phyloP scores from a whole-genome alignment of 352 stramenopile genomes.

The Phytophthora lateralis region DNA sequence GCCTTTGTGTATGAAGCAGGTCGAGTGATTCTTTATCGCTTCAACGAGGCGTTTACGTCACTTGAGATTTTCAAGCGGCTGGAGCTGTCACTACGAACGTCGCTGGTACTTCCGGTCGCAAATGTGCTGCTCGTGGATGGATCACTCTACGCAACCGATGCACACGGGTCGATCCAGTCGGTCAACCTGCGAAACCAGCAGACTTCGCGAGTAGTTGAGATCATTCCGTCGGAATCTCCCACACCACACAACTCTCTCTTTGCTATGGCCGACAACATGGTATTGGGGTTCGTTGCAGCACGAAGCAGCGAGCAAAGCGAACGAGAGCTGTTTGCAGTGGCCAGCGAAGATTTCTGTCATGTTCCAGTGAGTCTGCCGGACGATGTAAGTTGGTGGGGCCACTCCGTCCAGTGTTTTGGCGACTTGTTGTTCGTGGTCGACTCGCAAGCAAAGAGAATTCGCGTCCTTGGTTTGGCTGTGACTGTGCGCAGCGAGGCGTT shows the following conservation, averaged over 20 bases:
- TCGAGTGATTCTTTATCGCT: conserved; percentile 34
- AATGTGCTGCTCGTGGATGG: conserved; percentile 31
- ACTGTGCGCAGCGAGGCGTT: conserved; percentile 64
- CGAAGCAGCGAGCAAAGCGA: neutral
- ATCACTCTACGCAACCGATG: conserved; percentile 44
- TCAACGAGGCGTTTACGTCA: conserved; percentile 29
- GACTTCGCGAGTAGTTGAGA: conserved; percentile 37
- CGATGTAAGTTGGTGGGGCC: neutral
- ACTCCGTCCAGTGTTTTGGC: conserved; percentile 31
- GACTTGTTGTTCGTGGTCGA: conserved; percentile 42
- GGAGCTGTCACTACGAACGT: conserved; percentile 30
- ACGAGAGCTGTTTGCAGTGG: conserved; percentile 25
- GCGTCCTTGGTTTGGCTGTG: conserved; percentile 28
- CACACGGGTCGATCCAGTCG: conserved; percentile 37
- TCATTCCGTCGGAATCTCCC: conserved; percentile 16
- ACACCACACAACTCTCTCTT: conserved; percentile 22
- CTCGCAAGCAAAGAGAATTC: conserved; percentile 11
- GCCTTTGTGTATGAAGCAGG: conserved; percentile 33
- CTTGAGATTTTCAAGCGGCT: conserved; percentile 39
- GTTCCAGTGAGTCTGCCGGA: conserved; percentile 33
- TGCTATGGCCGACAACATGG: conserved; percentile 35
- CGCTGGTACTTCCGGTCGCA: conserved; percentile 25
- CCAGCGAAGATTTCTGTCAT: conserved; percentile 45
- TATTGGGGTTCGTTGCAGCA: conserved; percentile 30
- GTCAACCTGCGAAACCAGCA: conserved; percentile 56